Evolutionary conservation across 805 yeast species (phyloP).

Genomic region (Saccharomyces eubayanus): DNA sequence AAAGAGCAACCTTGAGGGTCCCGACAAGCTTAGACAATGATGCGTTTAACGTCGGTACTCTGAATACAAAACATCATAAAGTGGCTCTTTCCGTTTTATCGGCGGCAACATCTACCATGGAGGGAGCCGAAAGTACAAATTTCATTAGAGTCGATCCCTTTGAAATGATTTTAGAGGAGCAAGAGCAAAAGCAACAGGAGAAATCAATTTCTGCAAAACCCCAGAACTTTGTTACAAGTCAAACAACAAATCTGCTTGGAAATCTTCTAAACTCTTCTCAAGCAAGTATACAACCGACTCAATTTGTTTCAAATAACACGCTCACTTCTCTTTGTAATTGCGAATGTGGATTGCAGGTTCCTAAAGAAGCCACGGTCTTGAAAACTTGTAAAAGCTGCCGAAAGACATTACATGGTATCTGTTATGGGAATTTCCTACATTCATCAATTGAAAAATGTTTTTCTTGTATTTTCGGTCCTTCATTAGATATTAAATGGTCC

Average conservation of each 20-base stretch:
- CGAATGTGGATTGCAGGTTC: slow-evolving; percentile 22
- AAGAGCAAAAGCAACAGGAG: not conserved
- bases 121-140: slow-evolving; percentile 1
- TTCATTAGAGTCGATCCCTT: slow-evolving; percentile 21
- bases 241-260: slow-evolving; percentile 29
- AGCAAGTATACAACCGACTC: slow-evolving; percentile 26
- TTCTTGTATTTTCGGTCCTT: slow-evolving; percentile 19
- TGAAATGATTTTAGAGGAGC: slow-evolving; percentile 7
- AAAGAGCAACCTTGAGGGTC: slow-evolving; percentile 31
- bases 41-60: slow-evolving; percentile 24
- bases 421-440: slow-evolving; percentile 27
- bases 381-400: slow-evolving; percentile 29
- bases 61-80: slow-evolving; percentile 30
- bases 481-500: slow-evolving; percentile 11
- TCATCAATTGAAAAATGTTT: slow-evolving; percentile 19
- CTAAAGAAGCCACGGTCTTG: slow-evolving; percentile 6
- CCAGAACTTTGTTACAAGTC: slow-evolving; percentile 18
- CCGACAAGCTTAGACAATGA: slow-evolving; percentile 15
- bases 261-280: slow-evolving; percentile 24
- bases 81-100: slow-evolving; percentile 28
- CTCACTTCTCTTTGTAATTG: slow-evolving; percentile 16
- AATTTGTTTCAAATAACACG: slow-evolving; percentile 8
- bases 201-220: not conserved
- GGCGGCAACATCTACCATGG: slow-evolving; percentile 11
- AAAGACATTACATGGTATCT: slow-evolving; percentile 28